Percentiles rank a stretch among this genome's conserved stretches.
Conservation (phyloP, 1,139 yeast genomes). For the Debaryomycetaceae sp. region DNA sequence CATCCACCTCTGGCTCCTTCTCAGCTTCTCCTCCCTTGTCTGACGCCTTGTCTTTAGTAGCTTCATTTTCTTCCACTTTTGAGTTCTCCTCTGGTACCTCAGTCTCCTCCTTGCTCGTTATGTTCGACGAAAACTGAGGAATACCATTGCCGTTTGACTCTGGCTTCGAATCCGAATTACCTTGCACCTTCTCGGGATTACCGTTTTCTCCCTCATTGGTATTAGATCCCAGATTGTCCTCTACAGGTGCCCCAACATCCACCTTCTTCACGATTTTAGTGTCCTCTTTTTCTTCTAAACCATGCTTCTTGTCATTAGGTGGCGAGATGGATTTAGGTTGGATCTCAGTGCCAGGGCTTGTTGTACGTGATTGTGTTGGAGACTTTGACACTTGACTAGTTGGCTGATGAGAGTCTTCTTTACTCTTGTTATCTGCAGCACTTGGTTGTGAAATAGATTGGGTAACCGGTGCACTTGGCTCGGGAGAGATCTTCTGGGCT, state of each 20-base stretch:
- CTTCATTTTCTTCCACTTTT: slow-evolving; percentile 3
- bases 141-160: slow-evolving; percentile 7
- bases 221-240: slow-evolving; percentile 4
- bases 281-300: slow-evolving; percentile 37
- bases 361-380: background rate
- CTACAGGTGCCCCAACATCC: slow-evolving; percentile 15
- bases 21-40: slow-evolving; percentile 5
- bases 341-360: background rate
- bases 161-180: slow-evolving; percentile 5
- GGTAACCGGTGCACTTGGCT: background rate
- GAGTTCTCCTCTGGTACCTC: slow-evolving; percentile 4
- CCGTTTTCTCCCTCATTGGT: slow-evolving; percentile 1
- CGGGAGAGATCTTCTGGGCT: slow-evolving; percentile 3
- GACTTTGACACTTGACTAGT: slow-evolving; percentile 1
- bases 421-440: background rate
- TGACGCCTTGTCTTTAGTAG: slow-evolving; percentile 5
- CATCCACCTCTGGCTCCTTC: slow-evolving; percentile 32
- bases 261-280: slow-evolving; percentile 6
- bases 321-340: background rate
- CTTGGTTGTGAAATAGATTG: background rate
- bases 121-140: slow-evolving; percentile 22
- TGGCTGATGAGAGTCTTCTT: background rate
- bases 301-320: slow-evolving; percentile 19
- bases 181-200: slow-evolving; percentile 1
- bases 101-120: slow-evolving; percentile 14